Base-by-base conservation (phyloP, 345 rosid genomes). In the Hypericum androsaemum region DNA sequence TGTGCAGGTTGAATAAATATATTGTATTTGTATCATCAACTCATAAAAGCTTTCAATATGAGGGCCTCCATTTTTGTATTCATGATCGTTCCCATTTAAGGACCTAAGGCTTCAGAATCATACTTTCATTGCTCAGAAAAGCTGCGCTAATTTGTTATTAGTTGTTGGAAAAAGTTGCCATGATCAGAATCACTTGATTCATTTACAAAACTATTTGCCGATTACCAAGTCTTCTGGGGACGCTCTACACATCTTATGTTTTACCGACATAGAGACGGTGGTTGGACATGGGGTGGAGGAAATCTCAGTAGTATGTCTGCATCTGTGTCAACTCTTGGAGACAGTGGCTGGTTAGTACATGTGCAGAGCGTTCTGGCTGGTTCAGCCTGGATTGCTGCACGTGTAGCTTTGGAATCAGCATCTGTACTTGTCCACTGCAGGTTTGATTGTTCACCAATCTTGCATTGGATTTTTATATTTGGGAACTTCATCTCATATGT, bases 251-350 rank as follows among this genome's bases (percentile, higher is more conserved):
- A 56, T 71, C 41, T 56, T 67, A 52, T 64, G 32, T 22, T 22
- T 4, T 22, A 22, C 32, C 32, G 4, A 52, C 74, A 92, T 97
- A 92, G 98, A 66, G 86, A 92, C 65, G 97, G 98, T 52, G 97
- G 89, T 60, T 85, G 94, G 94, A 83, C 84, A 6, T 92, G 98
- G 98, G 94, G 97, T 64, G 90, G 98, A 57, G 95, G 96, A 59
- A 83, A 92, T 70, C 95, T 92, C 52, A 92, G 98, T 66, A 92
- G 97, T 71, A 92, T 92, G 98, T 92, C 98, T 66, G 98, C 98
- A 58, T 92, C 98, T 62, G 98, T 92, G 52, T 83, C 98, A 50
- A 78, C 94, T 50, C 88, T 88, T 11, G 98, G 98, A 58, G 97
- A 92, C 44, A 85, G 88, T 76, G 95, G 95, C 68, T 92, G 98